A percentile compares a stretch with the other conserved stretches of the same genome.
These are phyloP conservation scores for Radiomyces spectabilis DNA, from an alignment of 192 early-diverging fungal species.

Conservation along the genomic window DNA sequence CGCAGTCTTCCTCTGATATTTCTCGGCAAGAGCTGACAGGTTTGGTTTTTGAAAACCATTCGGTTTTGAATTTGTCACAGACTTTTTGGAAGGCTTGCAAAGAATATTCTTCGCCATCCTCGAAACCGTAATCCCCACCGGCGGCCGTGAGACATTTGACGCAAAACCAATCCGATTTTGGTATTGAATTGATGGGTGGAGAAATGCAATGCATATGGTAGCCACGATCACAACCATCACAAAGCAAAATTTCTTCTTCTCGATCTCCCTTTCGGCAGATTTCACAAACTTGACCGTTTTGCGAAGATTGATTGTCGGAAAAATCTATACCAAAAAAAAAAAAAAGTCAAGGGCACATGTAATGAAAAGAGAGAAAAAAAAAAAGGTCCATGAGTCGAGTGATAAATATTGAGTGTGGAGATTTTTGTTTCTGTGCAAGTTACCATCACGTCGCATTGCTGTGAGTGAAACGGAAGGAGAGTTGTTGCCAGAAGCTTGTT, in stretches of 20 bases:
- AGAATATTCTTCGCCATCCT: constrained; percentile 76
- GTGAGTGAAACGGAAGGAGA: constrained; percentile 1
- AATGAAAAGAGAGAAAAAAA: too few species aligned
- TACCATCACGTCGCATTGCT: too few species aligned
- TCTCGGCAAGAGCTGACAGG: constrained; percentile 16
- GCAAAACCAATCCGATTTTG: constrained; percentile 83
- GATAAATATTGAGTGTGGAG: background rate
- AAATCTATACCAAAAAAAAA: background rate
- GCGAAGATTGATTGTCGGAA: background rate
- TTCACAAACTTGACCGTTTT: constrained; percentile 31
- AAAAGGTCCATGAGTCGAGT: background rate
- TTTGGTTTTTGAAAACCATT: constrained; percentile 56
- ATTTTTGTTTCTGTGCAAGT: background rate
- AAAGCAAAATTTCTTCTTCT: constrained; percentile 67
- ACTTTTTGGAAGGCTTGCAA: constrained; percentile 73
- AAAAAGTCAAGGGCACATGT: background rate
- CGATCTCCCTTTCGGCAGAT: constrained; percentile 31
- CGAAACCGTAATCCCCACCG: constrained; percentile 90
- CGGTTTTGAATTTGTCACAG: constrained; percentile 75
- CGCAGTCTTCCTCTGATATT: constrained; percentile 72
- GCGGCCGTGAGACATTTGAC: constrained; percentile 65
- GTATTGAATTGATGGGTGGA: constrained; percentile 53
- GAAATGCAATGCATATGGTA: constrained; percentile 78
- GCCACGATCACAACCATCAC: constrained; percentile 81
- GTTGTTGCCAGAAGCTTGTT: background rate